A percentile compares a stretch with the other conserved stretches of the same genome.
These are phyloP conservation scores for Trifolium fragiferum DNA, from an alignment of 306 rosid species.

Conservation along the genomic window DNA sequence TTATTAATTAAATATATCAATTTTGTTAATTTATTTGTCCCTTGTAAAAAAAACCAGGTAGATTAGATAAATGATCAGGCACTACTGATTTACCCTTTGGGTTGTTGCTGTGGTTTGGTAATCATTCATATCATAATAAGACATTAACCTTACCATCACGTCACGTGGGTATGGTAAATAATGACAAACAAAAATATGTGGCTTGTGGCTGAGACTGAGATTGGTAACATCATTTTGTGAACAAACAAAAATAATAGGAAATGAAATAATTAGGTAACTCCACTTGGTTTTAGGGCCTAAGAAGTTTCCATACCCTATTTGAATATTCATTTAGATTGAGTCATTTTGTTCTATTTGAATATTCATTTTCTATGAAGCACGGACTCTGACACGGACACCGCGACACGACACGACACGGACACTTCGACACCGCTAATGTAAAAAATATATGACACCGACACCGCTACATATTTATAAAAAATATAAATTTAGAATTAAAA, in stretches of 20 bases:
- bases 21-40: too few species aligned
- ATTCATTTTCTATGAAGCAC: too few species aligned
- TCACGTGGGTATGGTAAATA: conserved; percentile 44
- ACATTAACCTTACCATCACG: conserved; percentile 34
- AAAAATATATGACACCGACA: too few species aligned
- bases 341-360: neutral
- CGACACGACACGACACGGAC: too few species aligned
- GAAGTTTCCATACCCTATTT: neutral
- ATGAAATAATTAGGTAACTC: neutral
- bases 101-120: conserved; percentile 18
- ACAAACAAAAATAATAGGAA: neutral
- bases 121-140: conserved; percentile 19
- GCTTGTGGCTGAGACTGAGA: conserved; percentile 3
- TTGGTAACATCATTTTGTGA: conserved; percentile 17
- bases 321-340: neutral
- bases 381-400: too few species aligned
- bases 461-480: too few species aligned
- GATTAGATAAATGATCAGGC: neutral
- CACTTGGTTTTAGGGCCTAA: neutral
- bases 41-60: neutral
- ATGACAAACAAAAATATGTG: conserved; percentile 17
- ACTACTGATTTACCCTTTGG: neutral
- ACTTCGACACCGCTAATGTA: too few species aligned
- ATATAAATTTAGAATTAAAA: too few species aligned
- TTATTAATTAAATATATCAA: too few species aligned